Evolutionary conservation across 2,329 filamentous ascomycete genomes (phyloP), one percentile per base, ranked within the genome.

Genomic region (Botrytis sinoallii): DNA sequence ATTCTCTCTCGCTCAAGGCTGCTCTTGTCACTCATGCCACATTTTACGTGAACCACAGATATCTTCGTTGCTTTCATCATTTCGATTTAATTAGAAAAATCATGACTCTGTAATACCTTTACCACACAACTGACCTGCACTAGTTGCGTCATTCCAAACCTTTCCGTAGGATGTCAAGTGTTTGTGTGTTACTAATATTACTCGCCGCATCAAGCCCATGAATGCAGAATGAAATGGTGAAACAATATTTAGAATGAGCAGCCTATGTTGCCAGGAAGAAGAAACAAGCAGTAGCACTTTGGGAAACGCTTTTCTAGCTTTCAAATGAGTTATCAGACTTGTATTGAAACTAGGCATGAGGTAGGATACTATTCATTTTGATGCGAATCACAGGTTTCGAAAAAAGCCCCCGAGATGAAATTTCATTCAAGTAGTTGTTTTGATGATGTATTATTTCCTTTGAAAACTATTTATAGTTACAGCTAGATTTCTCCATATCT

Each of bases 61-160:
- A 1, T 29, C 14, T 57, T 57, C 14, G 0, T 18, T 18, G 1
- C 48, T 18, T 18, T 8, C 16, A 18, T 29, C 52, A 57, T 29
- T 18, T 57, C 52, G 12, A n/a, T 57, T 14, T 4, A 4, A 25
- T 4, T 57, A 3, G 2, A 40, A 0, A 18, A 7, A 5, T 42
- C 0, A n/a, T 60, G 18, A 18, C 6, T n/a, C 7, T 29, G 6
- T n/a, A 4, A 63, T 42, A 40, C 1, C 2, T 42, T 40, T 4
- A n/a, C 5, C 38, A 1, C 1, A 16, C 25, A 40, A 42, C 12
- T 29, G 2, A 29, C 52, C 52, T 57, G 14, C 0, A 57, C n/a
- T 57, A 16, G 4, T 4, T 18, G 14, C 1, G n/a, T 29, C n/a
- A 18, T 57, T 16, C 1, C 6, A 8, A 29, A 18, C 2, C 0